phyloP scores from a whole-genome alignment of 176 grass and related monocot genomes.

The Bothriochloa decipiens region DNA sequence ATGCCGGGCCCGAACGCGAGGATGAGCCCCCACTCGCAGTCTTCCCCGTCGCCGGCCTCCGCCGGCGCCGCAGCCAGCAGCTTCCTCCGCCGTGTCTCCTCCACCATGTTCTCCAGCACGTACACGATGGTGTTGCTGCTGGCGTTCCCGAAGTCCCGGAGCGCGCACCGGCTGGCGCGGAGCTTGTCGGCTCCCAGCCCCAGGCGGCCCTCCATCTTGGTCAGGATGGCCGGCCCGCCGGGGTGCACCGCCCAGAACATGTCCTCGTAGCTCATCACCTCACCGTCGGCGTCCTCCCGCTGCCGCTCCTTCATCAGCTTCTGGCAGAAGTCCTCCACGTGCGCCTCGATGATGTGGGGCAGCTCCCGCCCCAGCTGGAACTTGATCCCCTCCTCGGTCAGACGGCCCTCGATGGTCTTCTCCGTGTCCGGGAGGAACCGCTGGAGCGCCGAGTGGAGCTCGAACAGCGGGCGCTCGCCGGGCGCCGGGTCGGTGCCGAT shows the following conservation, averaged over 20 bases:
- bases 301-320: slow-evolving; percentile 60
- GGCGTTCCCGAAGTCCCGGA: slow-evolving; percentile 77
- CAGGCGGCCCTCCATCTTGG: slow-evolving; percentile 65
- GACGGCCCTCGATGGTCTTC: slow-evolving; percentile 65
- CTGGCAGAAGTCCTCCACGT: slow-evolving; percentile 71
- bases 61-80: slow-evolving; percentile 42
- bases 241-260: slow-evolving; percentile 92
- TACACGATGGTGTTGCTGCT: slow-evolving; percentile 90
- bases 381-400: slow-evolving; percentile 84
- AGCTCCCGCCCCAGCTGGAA: slow-evolving; percentile 81
- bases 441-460: slow-evolving; percentile 62
- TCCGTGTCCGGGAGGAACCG: slow-evolving; percentile 69
- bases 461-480: slow-evolving; percentile 61
- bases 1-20: slow-evolving; percentile 85
- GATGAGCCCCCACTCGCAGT: slow-evolving; percentile 76
- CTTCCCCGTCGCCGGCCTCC: slow-evolving; percentile 40
- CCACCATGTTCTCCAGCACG: slow-evolving; percentile 75
- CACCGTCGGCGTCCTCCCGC: not conserved
- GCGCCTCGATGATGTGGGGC: slow-evolving; percentile 72
- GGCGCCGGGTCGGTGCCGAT: slow-evolving; percentile 50
- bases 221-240: slow-evolving; percentile 79
- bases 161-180: slow-evolving; percentile 59
- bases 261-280: slow-evolving; percentile 37
- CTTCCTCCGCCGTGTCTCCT: slow-evolving; percentile 59
- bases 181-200: slow-evolving; percentile 56